Conservation (phyloP, 78 protist genomes). For the Planoprotostelium fungivorum region DNA sequence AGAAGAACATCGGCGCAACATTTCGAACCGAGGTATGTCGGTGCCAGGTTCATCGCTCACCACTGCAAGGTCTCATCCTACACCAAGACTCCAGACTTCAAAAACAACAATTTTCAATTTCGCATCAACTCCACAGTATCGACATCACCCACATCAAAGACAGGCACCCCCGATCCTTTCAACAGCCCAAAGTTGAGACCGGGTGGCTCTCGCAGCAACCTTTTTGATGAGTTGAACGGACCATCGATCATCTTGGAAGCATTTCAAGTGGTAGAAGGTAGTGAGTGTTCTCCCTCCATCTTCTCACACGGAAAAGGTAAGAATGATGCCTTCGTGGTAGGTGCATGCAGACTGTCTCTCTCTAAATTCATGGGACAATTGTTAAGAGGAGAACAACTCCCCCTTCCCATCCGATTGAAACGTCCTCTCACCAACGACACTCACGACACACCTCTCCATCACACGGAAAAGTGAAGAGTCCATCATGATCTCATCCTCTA, state of each 20-base stretch:
- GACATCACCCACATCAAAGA: not conserved
- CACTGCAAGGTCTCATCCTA: not conserved
- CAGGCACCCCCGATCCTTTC: not conserved
- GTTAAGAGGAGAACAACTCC: not conserved
- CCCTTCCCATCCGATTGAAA: too few relatives aligned
- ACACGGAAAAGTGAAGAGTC: too few relatives aligned
- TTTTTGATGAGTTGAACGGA: not conserved
- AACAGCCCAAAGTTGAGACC: not conserved
- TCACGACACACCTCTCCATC: too few relatives aligned
- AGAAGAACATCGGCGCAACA: not conserved
- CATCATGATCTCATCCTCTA: too few relatives aligned
- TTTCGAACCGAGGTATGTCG: not conserved
- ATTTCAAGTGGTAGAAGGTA: not conserved
- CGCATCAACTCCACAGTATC: too few relatives aligned
- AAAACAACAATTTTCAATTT: not conserved
- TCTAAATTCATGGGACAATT: not conserved
- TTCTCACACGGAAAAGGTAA: not conserved
- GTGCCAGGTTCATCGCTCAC: not conserved
- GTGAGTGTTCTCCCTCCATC: not conserved
- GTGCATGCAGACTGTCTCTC: not conserved
- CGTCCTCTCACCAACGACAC: too few relatives aligned
- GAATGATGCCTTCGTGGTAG: not conserved
- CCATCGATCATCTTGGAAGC: not conserved
- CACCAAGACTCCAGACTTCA: not conserved
- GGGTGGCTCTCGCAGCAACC: not conserved